Base-by-base conservation (phyloP, 2,329 filamentous ascomycete species). In the Trichoderma brevicompactum region DNA sequence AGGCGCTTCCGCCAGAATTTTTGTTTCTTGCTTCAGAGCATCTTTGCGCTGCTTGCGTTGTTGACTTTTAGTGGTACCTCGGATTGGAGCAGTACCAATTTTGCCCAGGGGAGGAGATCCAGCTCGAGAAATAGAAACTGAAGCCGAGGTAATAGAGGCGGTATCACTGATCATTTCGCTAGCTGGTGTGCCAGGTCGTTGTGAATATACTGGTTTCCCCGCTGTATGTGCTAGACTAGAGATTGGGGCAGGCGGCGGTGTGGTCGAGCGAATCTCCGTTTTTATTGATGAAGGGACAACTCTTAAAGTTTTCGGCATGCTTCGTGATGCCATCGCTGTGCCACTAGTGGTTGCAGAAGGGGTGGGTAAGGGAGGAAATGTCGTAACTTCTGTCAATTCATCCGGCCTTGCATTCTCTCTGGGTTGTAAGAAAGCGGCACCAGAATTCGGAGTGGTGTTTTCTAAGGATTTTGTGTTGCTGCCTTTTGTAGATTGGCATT, bases 121-220 rank as follows among this genome's bases (percentile, higher is more conserved):
- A 15, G 90, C 87, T 49, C 91, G 85, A 13, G 91, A 87, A 15
- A 81, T 80, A 0, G 85, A 92, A 40, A 90, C 78, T 2, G 90
- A 91, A 2, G 87, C 83, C 15, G 91, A 94, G 5, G 92, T 83
- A 23, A 93, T 80, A 0, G 90, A 93, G 10, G 90, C 87, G 63
- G 85, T 92, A 73, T 94, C 91, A n/a, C 90, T 92, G 41, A 92
- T 82, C 64, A 87, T 81, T 72, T 94, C 91, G 72, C 90, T 93
- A 1, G 80, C 85, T 0, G 91, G 90, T 0, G 91, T 93, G 34
- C 87, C 87, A n/a, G 91, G 90, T 7, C 85, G 81, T 65, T 89
- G 59, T 8, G 48, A 44, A 5, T 52, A 40, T 34, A 34, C 38
- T 12, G 73, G 6, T 70, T 73, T 10, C 67, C 61, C 15, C 74